Evolutionary conservation across 352 stramenopile genomes (phyloP).

Genomic region (Pythium pyrilobum): DNA sequence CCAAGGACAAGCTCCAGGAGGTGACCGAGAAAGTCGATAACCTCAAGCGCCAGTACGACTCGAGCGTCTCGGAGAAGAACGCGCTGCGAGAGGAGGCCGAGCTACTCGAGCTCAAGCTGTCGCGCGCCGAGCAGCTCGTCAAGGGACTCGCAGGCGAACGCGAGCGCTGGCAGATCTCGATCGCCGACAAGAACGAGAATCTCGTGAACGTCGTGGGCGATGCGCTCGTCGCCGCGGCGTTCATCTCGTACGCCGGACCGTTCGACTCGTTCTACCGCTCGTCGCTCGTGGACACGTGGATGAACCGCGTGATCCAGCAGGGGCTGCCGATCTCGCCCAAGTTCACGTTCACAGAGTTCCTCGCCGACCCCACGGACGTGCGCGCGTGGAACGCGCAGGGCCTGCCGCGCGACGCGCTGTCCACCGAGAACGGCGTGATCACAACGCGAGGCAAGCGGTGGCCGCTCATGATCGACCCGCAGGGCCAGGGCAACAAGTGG

Average conservation of each 20-base stretch:
- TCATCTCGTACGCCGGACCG: slow-evolving; percentile 94
- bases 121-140: slow-evolving; percentile 92
- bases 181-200: slow-evolving; percentile 85
- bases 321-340: slow-evolving; percentile 77
- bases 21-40: slow-evolving; percentile 90
- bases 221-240: slow-evolving; percentile 89
- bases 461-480: slow-evolving; percentile 97
- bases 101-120: slow-evolving; percentile 89
- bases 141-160: slow-evolving; percentile 91
- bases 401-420: slow-evolving; percentile 89
- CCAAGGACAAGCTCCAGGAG: slow-evolving; percentile 86
- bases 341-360: slow-evolving; percentile 91
- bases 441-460: slow-evolving; percentile 91
- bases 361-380: slow-evolving; percentile 92
- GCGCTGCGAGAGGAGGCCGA: slow-evolving; percentile 90
- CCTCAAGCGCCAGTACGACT: slow-evolving; percentile 90
- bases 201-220: slow-evolving; percentile 91
- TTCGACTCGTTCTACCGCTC: slow-evolving; percentile 92
- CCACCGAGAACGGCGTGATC: slow-evolving; percentile 96
- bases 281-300: slow-evolving; percentile 86
- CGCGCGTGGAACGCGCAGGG: slow-evolving; percentile 94
- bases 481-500: slow-evolving; percentile 96
- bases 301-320: slow-evolving; percentile 80
- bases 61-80: slow-evolving; percentile 92
- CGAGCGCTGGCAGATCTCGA: slow-evolving; percentile 91